Base-by-base conservation (phyloP, 2,329 filamentous ascomycete species). In the Aureobasidium leucospermi region DNA sequence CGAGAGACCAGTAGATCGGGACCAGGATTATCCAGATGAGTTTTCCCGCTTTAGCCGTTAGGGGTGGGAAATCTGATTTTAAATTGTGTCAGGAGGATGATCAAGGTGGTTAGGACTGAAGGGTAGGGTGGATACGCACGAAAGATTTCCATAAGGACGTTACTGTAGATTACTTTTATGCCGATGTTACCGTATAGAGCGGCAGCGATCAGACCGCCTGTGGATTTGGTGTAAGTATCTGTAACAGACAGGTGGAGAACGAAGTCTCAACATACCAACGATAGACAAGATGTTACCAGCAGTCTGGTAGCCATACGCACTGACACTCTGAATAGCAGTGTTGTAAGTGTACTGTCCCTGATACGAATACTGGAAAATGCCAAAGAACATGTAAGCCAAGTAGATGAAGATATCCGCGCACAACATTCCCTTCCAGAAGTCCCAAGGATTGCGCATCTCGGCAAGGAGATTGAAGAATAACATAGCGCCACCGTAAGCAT, bases 401-500 rank as follows among this genome's bases (percentile, higher is more conserved):
- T 77, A 80, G 64, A 80, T 80, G 68, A 80, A 79, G 55, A 74
- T 68, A 53, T 80, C 72, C 4, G 78, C 78, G 11, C 70, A 67
- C 63, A 75, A 69, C 63, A 79, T 71, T 2, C 74, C 76, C 61
- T 79, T 79, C 68, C 76, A 73, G 65, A 80, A 80, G 63, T 80
- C 77, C 53, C 68, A 70, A 1, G 78, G 78, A 11, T 75, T 71
- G 36, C 71, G 72, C 78, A 80, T 80, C 63, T 81, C 78, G 5
- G 81, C 77, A 69, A 85, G 74, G 66, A 85, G 81, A 57, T 83
- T 81, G 32, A 78, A 75, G 66, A 84, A 85, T 11, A 85, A 71
- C 70, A 82, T 77, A 1, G 79, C 79, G 3, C 83, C 82, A 9
- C 80, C 80, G 63, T 85, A 85, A 0, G 79, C 77, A 53, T 79